Evolutionary conservation across 2,329 filamentous ascomycete genomes (phyloP).

Genomic region (Aspergillus sp.): DNA sequence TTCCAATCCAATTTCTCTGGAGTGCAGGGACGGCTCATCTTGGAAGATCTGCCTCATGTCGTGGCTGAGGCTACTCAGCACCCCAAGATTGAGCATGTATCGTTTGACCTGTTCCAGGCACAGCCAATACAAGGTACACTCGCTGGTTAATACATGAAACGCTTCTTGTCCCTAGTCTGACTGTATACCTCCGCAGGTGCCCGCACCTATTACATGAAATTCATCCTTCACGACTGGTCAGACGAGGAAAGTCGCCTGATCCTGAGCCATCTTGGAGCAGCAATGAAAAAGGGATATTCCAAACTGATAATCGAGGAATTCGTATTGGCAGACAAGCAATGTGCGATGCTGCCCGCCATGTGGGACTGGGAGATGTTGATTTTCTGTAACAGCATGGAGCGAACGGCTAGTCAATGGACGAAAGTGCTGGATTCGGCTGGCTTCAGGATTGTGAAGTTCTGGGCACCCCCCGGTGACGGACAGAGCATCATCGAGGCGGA

Average conservation of each 20-base stretch:
- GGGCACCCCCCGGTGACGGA: neutral
- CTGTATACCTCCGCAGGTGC: neutral
- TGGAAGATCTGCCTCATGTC: conserved; percentile 11
- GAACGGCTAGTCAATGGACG: neutral
- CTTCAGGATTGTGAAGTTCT: neutral
- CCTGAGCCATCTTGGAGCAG: neutral
- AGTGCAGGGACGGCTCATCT: conserved; percentile 3
- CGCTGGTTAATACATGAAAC: too few species aligned
- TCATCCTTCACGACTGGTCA: neutral
- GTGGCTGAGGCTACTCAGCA: conserved; percentile 1
- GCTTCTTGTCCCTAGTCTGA: neutral
- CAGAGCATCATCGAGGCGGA: neutral
- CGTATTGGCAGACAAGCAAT: neutral
- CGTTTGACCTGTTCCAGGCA: conserved; percentile 9
- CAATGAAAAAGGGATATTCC: neutral
- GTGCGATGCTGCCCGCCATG: neutral
- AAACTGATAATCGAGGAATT: neutral
- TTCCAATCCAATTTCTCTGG: conserved; percentile 2
- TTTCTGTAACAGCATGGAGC: neutral
- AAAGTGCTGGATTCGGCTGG: neutral
- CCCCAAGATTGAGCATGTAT: neutral
- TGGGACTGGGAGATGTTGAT: conserved; percentile 5
- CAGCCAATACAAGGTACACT: conserved; percentile 9
- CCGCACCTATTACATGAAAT: conserved; percentile 2
- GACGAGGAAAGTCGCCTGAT: neutral